phyloP scores from a whole-genome alignment of 1,139 yeast genomes.

The Pichia kudriavzevii region DNA sequence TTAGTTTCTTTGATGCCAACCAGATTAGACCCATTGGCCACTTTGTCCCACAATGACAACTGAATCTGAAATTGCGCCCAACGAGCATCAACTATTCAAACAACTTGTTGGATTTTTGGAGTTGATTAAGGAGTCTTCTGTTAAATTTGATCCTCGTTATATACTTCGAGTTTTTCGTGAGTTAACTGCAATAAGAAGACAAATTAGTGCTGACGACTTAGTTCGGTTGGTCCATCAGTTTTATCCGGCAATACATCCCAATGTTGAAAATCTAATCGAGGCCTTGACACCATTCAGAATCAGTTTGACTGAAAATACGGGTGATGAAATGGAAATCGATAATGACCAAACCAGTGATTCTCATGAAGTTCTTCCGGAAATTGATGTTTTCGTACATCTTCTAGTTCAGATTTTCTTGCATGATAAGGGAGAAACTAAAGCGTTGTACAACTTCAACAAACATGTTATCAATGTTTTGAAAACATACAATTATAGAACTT shows the following conservation, averaged over 20 bases:
- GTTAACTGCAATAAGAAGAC: constrained; percentile 65
- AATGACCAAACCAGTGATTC: constrained; percentile 22
- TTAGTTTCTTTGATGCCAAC: too few relatives aligned
- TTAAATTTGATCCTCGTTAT: constrained; percentile 78
- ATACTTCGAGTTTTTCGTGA: constrained; percentile 82
- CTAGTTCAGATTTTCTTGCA: constrained; percentile 69
- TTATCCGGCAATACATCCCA: constrained; percentile 43
- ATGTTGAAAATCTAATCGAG: constrained; percentile 39
- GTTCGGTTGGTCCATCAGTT: constrained; percentile 44
- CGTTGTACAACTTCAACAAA: constrained; percentile 46
- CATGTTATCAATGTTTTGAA: constrained; percentile 50
- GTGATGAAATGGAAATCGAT: constrained; percentile 24
- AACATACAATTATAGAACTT: constrained; percentile 67
- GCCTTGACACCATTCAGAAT: constrained; percentile 27
- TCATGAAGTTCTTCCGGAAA: constrained; percentile 52
- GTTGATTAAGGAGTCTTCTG: constrained; percentile 60
- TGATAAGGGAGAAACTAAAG: constrained; percentile 47
- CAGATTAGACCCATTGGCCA: too few relatives aligned
- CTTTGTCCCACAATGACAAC: constrained; percentile 9
- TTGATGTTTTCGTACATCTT: constrained; percentile 73
- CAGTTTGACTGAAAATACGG: constrained; percentile 12
- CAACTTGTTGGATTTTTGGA: constrained; percentile 10
- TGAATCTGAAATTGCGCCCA: constrained; percentile 5
- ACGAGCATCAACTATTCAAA: constrained; percentile 3
- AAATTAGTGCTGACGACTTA: constrained; percentile 48